These are phyloP conservation scores for Talaromyces sp. DNA, from an alignment of 2,329 filamentous ascomycete species.

Conservation along the genomic window DNA sequence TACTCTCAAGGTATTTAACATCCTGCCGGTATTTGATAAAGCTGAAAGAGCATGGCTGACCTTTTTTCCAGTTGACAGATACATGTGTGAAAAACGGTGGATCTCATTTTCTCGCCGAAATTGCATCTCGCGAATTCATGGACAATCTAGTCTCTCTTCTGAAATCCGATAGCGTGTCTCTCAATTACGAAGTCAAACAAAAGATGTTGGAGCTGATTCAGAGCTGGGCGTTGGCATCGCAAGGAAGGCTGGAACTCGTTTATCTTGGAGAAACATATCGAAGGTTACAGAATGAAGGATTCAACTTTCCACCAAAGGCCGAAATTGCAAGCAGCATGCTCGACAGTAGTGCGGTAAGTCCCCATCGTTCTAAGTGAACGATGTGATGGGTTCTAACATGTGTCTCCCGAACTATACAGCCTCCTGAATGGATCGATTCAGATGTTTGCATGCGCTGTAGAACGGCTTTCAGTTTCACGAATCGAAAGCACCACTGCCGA, in stretches of 20 bases:
- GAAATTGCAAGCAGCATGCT: slow-evolving; percentile 95
- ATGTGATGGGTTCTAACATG: not conserved
- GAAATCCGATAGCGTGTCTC: slow-evolving; percentile 69
- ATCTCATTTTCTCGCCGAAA: slow-evolving; percentile 88
- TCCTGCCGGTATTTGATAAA: not conserved
- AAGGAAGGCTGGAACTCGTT: slow-evolving; percentile 73
- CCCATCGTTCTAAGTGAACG: not conserved
- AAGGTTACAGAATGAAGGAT: slow-evolving; percentile 77
- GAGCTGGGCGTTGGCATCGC: slow-evolving; percentile 84
- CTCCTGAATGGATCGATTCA: slow-evolving; percentile 95
- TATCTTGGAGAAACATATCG: slow-evolving; percentile 89
- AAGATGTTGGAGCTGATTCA: slow-evolving; percentile 95
- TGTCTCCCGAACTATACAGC: slow-evolving; percentile 50
- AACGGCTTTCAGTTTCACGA: slow-evolving; percentile 93
- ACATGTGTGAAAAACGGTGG: slow-evolving; percentile 99
- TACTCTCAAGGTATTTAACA: slow-evolving; percentile 72
- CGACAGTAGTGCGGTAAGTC: slow-evolving; percentile 84
- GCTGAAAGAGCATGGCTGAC: not conserved
- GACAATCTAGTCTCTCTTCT: slow-evolving; percentile 90
- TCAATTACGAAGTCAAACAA: slow-evolving; percentile 78
- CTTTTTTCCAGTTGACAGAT: slow-evolving; percentile 68
- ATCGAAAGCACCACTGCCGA: slow-evolving; percentile 95
- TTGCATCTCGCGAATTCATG: slow-evolving; percentile 96
- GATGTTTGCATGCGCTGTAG: slow-evolving; percentile 98
- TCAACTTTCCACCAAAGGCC: slow-evolving; percentile 79